Conservation (phyloP, 129 eudicot species). For the Smallanthus sonchifolius region DNA sequence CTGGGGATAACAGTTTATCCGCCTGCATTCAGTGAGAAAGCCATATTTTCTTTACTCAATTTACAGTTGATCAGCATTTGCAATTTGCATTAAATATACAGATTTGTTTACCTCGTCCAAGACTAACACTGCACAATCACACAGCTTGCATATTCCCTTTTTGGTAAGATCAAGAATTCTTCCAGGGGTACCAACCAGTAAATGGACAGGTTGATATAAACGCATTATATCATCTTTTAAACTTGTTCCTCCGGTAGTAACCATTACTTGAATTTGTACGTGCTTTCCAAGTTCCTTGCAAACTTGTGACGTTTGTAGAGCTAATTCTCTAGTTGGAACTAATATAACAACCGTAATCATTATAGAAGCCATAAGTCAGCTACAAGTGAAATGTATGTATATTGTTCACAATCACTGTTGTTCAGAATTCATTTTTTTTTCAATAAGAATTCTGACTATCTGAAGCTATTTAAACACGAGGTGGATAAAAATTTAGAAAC, state of each 20-base stretch:
- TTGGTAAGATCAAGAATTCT: slow-evolving; percentile 60
- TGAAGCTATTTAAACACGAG: not conserved
- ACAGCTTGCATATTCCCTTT: slow-evolving; percentile 49
- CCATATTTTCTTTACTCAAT: not conserved
- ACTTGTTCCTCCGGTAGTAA: slow-evolving; percentile 66
- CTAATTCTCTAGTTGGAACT: slow-evolving; percentile 61
- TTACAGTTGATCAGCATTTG: not conserved
- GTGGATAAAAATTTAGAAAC: not conserved
- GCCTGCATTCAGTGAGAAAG: slow-evolving; percentile 36
- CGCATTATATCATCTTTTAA: slow-evolving; percentile 70
- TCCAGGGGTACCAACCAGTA: slow-evolving; percentile 66
- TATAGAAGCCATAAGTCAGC: slow-evolving; percentile 7
- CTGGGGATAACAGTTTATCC: slow-evolving; percentile 68
- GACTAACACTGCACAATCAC: slow-evolving; percentile 54
- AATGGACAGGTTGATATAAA: slow-evolving; percentile 29
- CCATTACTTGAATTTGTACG: slow-evolving; percentile 61
- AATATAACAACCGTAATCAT: slow-evolving; percentile 49
- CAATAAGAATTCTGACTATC: not conserved
- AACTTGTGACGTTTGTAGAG: slow-evolving; percentile 66
- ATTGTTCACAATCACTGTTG: not conserved
- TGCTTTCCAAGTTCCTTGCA: slow-evolving; percentile 69
- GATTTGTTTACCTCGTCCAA: slow-evolving; percentile 58
- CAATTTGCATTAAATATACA: not conserved
- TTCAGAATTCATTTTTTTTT: not conserved
- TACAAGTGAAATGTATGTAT: not conserved